Percentiles rank a stretch among this genome's conserved stretches.
Conservation (phyloP, 208 protist species). For the Acanthamoeba lenticulata region DNA sequence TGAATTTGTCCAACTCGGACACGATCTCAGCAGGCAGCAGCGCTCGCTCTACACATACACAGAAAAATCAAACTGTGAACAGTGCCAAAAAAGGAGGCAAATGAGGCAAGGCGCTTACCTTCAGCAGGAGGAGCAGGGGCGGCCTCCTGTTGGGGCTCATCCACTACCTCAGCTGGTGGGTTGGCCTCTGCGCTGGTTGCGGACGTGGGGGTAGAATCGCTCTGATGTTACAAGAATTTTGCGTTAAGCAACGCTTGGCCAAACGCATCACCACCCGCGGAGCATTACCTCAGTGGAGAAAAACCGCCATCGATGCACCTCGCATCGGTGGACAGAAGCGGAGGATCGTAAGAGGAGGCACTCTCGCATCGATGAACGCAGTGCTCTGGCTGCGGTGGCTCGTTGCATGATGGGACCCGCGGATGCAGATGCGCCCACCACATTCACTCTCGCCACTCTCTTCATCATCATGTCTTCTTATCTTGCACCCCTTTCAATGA, state of each 20-base stretch:
- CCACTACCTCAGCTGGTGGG: neutral
- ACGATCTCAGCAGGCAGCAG: conserved; percentile 93
- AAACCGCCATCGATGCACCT: neutral
- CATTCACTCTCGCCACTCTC: neutral
- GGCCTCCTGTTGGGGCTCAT: neutral
- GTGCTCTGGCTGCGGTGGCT: neutral
- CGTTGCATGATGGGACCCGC: neutral
- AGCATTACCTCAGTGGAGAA: neutral
- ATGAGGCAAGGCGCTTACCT: neutral
- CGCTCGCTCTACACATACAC: neutral
- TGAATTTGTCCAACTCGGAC: conserved; percentile 93
- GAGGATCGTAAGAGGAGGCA: neutral
- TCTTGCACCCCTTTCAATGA: neutral
- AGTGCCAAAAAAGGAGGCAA: too few relatives aligned
- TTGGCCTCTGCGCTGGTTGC: neutral
- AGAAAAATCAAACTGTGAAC: neutral
- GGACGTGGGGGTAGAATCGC: neutral
- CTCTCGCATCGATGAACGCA: conserved; percentile 34
- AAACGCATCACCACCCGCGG: too few relatives aligned
- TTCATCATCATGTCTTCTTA: neutral
- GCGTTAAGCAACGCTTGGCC: neutral
- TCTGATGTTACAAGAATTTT: neutral
- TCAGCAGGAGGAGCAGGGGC: neutral
- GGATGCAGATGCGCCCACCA: neutral
- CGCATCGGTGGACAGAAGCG: neutral